phyloP scores from a whole-genome alignment of 257 asterid genomes.

The Apocynum venetum region DNA sequence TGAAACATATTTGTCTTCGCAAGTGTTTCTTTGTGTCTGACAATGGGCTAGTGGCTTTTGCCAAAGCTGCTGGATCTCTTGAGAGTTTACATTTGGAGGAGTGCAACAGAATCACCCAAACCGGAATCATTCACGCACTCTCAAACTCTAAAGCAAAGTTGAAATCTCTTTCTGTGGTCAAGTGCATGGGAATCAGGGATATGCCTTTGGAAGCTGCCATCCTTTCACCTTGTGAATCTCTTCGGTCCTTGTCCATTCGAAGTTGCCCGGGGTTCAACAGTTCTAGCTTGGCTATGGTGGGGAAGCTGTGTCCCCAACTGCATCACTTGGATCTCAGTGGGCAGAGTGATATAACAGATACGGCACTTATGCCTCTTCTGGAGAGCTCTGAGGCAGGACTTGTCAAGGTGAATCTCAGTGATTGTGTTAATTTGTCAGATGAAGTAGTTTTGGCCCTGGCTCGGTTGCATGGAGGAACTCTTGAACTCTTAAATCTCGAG shows the following conservation, averaged over 20 bases:
- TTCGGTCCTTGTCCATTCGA: slow-evolving; percentile 60
- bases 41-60: slow-evolving; percentile 62
- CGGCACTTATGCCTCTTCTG: slow-evolving; percentile 65
- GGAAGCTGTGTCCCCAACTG: slow-evolving; percentile 74
- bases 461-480: slow-evolving; percentile 52
- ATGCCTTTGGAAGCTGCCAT: slow-evolving; percentile 35
- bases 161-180: slow-evolving; percentile 63
- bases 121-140: slow-evolving; percentile 56
- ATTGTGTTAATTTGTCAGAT: slow-evolving; percentile 61
- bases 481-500: slow-evolving; percentile 67
- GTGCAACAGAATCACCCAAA: slow-evolving; percentile 73
- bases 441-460: slow-evolving; percentile 46
- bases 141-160: slow-evolving; percentile 57
- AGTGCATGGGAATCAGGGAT: slow-evolving; percentile 77
- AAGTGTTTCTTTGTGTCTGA: slow-evolving; percentile 74
- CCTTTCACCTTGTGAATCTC: slow-evolving; percentile 72
- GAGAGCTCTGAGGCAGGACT: slow-evolving; percentile 59
- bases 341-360: slow-evolving; percentile 62
- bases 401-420: slow-evolving; percentile 59
- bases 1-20: slow-evolving; percentile 54
- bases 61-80: slow-evolving; percentile 52
- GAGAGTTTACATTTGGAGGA: slow-evolving; percentile 81
- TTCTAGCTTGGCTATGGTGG: slow-evolving; percentile 68
- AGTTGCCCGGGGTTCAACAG: slow-evolving; percentile 81
- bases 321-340: slow-evolving; percentile 78